These are phyloP conservation scores for Phytophthora aleatoria DNA, from an alignment of 352 stramenopile genomes.

Conservation along the genomic window DNA sequence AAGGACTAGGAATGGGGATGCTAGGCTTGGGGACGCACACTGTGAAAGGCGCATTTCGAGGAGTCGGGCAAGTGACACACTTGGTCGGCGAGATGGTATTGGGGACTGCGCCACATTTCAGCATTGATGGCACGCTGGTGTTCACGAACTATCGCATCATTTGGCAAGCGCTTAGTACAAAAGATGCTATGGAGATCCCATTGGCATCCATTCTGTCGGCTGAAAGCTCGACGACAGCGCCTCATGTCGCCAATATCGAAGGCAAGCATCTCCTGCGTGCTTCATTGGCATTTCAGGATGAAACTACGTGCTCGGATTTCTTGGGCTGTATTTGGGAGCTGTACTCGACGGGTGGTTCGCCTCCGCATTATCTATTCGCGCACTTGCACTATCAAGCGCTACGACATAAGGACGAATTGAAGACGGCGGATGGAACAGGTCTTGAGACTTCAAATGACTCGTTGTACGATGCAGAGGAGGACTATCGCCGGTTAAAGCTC, in stretches of 20 bases:
- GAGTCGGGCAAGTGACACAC: conserved; percentile 87
- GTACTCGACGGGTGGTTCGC: conserved; percentile 42
- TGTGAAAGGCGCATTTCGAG: conserved; percentile 85
- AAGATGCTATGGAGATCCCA: conserved; percentile 85
- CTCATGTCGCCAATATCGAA: conserved; percentile 85
- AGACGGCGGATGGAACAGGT: conserved; percentile 30
- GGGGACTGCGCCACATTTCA: conserved; percentile 85
- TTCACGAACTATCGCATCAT: conserved; percentile 89
- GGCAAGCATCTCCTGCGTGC: conserved; percentile 81
- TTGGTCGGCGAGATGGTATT: conserved; percentile 88
- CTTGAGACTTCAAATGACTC: conserved; percentile 50
- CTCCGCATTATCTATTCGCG: conserved; percentile 74
- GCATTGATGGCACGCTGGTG: conserved; percentile 81
- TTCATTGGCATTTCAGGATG: conserved; percentile 86
- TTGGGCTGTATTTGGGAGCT: conserved; percentile 77
- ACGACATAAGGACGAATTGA: conserved; percentile 42
- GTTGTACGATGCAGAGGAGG: conserved; percentile 79
- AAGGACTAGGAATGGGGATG: conserved; percentile 88
- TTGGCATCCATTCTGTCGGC: conserved; percentile 76
- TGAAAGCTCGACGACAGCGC: conserved; percentile 82
- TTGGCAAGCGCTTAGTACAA: conserved; percentile 78
- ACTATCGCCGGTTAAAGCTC: conserved; percentile 84
- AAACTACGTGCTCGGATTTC: conserved; percentile 77
- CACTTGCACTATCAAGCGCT: conserved; percentile 77
- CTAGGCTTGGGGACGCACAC: conserved; percentile 83